phyloP scores from a whole-genome alignment of 139 green algal species.

The Astrephomene gubernaculifera region DNA sequence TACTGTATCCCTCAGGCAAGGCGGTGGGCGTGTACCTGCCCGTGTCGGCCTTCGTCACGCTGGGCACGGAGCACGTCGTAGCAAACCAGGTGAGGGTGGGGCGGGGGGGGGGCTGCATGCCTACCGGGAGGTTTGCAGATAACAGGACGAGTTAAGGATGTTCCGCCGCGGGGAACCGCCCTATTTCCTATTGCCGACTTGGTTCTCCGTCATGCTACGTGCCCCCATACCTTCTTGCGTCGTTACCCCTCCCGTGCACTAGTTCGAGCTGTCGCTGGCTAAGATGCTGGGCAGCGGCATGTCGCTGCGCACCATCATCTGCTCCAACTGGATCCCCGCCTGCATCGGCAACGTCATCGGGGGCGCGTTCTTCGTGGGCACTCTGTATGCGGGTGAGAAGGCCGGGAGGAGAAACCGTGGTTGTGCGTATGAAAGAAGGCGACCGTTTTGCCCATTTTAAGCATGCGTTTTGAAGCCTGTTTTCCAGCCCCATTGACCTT shows the following conservation, averaged over 20 bases:
- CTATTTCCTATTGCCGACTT: too few species aligned
- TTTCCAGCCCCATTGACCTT: too few species aligned
- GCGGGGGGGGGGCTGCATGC: neutral
- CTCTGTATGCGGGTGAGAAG: constrained; percentile 57
- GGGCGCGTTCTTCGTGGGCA: constrained; percentile 77
- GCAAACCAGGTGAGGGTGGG: constrained; percentile 67
- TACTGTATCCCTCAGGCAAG: constrained; percentile 81
- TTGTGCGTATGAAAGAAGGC: too few species aligned
- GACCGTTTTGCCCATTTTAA: too few species aligned
- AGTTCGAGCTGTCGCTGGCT: constrained; percentile 64
- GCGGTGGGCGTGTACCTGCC: constrained; percentile 76
- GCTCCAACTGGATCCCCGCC: constrained; percentile 80
- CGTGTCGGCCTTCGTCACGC: constrained; percentile 82
- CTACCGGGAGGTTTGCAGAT: too few species aligned
- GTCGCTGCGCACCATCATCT: constrained; percentile 70
- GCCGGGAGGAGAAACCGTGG: too few species aligned
- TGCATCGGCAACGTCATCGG: constrained; percentile 88
- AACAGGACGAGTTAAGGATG: too few species aligned
- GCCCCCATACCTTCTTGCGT: too few species aligned
- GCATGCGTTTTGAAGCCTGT: too few species aligned
- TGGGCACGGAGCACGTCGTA: constrained; percentile 83
- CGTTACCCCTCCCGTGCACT: too few species aligned
- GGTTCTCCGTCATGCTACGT: too few species aligned
- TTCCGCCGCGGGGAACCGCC: too few species aligned
- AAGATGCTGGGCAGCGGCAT: constrained; percentile 64